Base-by-base conservation (phyloP, 2,329 filamentous ascomycete genomes). In the Diaporthe humulicola region DNA sequence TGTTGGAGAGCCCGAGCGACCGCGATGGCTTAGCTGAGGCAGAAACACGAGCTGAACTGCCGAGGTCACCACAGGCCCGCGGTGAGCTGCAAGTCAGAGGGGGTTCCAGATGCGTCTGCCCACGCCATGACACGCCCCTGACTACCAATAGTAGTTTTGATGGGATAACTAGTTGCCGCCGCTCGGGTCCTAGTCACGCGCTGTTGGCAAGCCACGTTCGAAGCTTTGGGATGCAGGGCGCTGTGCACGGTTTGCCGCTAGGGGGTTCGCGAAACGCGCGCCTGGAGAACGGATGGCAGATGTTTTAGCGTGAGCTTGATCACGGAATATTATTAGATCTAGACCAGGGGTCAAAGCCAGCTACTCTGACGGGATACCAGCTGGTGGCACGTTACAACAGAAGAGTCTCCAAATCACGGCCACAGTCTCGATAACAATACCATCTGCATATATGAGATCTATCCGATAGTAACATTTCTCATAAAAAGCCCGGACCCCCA, bases 241-340 rank as follows among this genome's bases (percentile, higher is more conserved):
- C 25, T n/a, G 38, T 30, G 61, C 61, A 67, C 64, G 64, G 64
- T 15, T 67, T 67, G 64, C 64, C 64, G 45, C 64, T 67, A 67
- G 33, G 45, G 19, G 33, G 64, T 52, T 67, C 64, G n/a, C 64
- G 64, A 67, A 67, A 67, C 64, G 45, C 64, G 64, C 64, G 64
- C 64, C 9, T n/a, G 30, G 64, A 14, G 64, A 67, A 67, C 45
- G 45, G 64, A 67, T 67, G 45, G 8, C 64, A 67, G 45, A 52
- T 67, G 64, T 67, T 67, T 67, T 67, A 67, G 64, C 64, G 30
- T 40, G 45, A 52, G 64, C 45, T 67, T 67, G 30, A 52, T 28
- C 45, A 8, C 22, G 30, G 64, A 67, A 50, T 36, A 67, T 67
- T 36, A 52, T 19, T 52, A 28, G 61, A 52, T 14, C 36, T 25